Evolutionary conservation across 2,329 filamentous ascomycete species (phyloP).

Genomic region (Xylariaceae sp.): DNA sequence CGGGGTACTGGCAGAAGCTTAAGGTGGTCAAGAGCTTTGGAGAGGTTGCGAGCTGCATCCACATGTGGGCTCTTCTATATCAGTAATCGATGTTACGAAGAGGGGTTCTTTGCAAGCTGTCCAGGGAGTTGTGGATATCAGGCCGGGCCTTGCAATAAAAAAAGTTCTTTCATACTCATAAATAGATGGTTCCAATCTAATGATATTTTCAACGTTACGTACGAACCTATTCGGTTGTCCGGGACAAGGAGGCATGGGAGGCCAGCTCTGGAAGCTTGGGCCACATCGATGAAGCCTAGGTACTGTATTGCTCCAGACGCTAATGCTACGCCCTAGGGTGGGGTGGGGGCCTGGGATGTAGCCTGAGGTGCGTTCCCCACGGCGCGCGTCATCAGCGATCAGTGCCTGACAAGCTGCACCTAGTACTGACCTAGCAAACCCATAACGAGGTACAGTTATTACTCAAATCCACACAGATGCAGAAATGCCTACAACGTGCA

Average conservation of each 20-base stretch:
- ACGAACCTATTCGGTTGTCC: no score
- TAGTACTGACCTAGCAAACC: constrained; percentile 13
- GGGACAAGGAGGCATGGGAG: no score
- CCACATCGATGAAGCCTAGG: neutral
- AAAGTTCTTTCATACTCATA: constrained; percentile 32
- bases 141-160: constrained; percentile 36
- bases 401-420: constrained; percentile 14
- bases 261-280: no score
- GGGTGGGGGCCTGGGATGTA: no score
- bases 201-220: no score
- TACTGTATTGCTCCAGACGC: neutral
- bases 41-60: constrained; percentile 5
- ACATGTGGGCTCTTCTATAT: constrained; percentile 11
- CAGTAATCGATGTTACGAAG: constrained; percentile 19
- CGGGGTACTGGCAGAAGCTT: constrained; percentile 12
- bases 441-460: no score
- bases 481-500: no score
- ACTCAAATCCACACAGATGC: no score
- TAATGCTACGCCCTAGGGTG: constrained; percentile 6
- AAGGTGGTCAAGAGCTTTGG: constrained; percentile 5
- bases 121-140: constrained; percentile 30
- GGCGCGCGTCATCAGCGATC: constrained; percentile 28
- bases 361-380: constrained; percentile 10
- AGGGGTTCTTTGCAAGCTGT: constrained; percentile 17
- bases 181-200: constrained; percentile 18